These are phyloP conservation scores for Colletotrichum costaricense DNA, from an alignment of 2,329 filamentous ascomycete genomes.

Conservation along the genomic window DNA sequence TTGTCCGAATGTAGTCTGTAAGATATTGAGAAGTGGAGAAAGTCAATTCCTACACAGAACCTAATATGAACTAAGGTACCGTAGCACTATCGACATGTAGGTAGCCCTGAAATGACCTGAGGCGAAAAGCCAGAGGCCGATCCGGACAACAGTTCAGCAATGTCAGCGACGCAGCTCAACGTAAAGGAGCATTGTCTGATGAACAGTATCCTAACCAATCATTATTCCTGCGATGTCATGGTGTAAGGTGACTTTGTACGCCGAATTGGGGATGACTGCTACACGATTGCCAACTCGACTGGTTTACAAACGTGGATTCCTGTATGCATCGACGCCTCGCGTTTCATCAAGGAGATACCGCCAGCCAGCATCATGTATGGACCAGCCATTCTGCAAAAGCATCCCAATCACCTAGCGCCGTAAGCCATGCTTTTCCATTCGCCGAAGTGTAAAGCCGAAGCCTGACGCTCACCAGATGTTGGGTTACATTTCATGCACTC, in stretches of 20 bases:
- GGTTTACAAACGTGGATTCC: constrained; percentile 48
- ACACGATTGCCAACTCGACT: constrained; percentile 43
- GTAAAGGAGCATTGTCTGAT: constrained; percentile 53
- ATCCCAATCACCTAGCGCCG: constrained; percentile 41
- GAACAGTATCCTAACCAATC: constrained; percentile 54
- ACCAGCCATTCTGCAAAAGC: constrained; percentile 41
- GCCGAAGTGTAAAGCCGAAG: background rate
- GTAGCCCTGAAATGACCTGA: background rate
- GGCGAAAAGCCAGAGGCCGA: constrained; percentile 51
- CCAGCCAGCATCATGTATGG: constrained; percentile 45
- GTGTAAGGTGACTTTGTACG: constrained; percentile 51
- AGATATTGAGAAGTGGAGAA: constrained; percentile 2
- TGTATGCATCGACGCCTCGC: constrained; percentile 46
- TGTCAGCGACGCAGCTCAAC: constrained; percentile 52
- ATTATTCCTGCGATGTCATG: constrained; percentile 56
- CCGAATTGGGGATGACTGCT: constrained; percentile 57
- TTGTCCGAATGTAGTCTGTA: background rate
- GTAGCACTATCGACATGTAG: background rate
- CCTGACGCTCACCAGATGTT: constrained; percentile 53
- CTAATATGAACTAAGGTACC: no score
- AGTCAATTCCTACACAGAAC: background rate
- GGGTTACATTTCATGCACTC: constrained; percentile 55
- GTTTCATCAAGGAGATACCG: constrained; percentile 44
- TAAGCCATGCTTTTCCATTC: constrained; percentile 2
- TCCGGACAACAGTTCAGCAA: constrained; percentile 45